Conservation (phyloP, 2,329 filamentous ascomycete species). For the Aspergillus pseudonomiae region DNA sequence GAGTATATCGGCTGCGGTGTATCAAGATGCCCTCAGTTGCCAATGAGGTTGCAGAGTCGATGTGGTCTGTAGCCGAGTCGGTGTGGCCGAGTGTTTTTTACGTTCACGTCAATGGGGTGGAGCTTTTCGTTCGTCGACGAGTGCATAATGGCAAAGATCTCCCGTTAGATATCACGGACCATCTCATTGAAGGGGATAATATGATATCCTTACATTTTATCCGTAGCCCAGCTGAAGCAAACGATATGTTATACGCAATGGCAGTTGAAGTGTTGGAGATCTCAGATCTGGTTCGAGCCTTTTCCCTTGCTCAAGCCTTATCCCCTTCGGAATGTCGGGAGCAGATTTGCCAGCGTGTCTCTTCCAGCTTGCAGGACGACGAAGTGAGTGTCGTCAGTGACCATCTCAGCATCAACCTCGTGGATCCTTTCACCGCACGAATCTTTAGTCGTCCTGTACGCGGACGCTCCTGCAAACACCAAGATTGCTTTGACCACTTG, state of each 20-base stretch:
- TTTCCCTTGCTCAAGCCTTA: constrained; percentile 43
- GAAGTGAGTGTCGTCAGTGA: constrained; percentile 64
- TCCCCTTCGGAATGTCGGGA: constrained; percentile 55
- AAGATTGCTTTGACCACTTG: constrained; percentile 87
- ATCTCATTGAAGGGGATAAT: constrained; percentile 65
- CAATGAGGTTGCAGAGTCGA: constrained; percentile 44
- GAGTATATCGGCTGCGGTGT: constrained; percentile 71
- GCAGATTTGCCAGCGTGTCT: constrained; percentile 58
- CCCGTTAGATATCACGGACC: constrained; percentile 71
- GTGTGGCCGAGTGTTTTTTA: constrained; percentile 73
- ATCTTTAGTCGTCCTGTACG: constrained; percentile 75
- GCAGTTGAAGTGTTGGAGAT: constrained; percentile 72
- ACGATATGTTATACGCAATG: constrained; percentile 55
- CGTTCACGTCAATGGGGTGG: constrained; percentile 65
- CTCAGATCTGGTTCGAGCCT: constrained; percentile 44
- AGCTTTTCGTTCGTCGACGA: constrained; percentile 65
- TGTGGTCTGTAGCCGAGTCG: constrained; percentile 68
- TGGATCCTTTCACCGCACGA: constrained; percentile 66
- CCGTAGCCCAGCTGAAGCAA: constrained; percentile 40
- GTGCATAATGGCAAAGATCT: constrained; percentile 74
- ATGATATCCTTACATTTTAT: constrained; percentile 57
- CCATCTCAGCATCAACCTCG: constrained; percentile 63
- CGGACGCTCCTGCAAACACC: constrained; percentile 69
- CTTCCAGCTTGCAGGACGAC: constrained; percentile 53
- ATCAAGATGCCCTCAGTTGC: constrained; percentile 48